These are phyloP conservation scores for Fusarium nanum DNA, from an alignment of 2,329 filamentous ascomycete species.

Conservation along the genomic window DNA sequence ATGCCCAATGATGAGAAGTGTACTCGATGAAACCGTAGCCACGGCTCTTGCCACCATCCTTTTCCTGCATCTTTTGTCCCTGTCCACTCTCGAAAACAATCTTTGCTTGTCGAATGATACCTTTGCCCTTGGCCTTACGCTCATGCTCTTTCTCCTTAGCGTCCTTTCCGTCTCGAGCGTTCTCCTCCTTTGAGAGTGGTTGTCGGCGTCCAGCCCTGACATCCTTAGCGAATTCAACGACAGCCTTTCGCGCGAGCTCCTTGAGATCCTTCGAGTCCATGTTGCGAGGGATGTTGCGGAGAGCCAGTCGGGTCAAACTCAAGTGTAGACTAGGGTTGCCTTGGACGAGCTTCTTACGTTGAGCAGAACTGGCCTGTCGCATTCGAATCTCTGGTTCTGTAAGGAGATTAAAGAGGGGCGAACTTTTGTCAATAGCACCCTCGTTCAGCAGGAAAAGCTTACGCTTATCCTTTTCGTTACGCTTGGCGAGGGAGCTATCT, in stretches of 20 bases:
- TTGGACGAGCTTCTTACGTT: constrained; percentile 91
- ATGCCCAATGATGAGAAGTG: constrained; percentile 88
- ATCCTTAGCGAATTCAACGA: constrained; percentile 93
- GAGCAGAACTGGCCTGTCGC: constrained; percentile 85
- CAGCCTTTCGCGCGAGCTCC: constrained; percentile 87
- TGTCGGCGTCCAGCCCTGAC: constrained; percentile 81
- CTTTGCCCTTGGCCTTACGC: constrained; percentile 83
- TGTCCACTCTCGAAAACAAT: constrained; percentile 90
- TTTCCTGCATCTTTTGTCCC: constrained; percentile 84
- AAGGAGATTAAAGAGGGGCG: constrained; percentile 80
- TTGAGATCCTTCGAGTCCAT: constrained; percentile 90
- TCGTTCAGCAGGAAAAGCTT: constrained; percentile 89
- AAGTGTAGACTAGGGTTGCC: constrained; percentile 90
- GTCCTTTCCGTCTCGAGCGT: constrained; percentile 79
- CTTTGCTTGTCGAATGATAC: constrained; percentile 92
- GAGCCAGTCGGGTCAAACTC: constrained; percentile 87
- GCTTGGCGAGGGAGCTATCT: constrained; percentile 72
- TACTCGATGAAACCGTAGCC: constrained; percentile 99
- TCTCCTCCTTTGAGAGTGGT: constrained; percentile 90
- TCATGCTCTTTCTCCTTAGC: constrained; percentile 84
- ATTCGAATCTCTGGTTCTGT: constrained; percentile 85
- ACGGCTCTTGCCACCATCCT: constrained; percentile 82
- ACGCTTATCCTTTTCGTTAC: constrained; percentile 85
- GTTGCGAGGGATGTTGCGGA: constrained; percentile 89
- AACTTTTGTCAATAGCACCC: constrained; percentile 82